These are phyloP conservation scores for Mallotus repandus DNA, from an alignment of 441 rosid genomes.

Conservation along the genomic window DNA sequence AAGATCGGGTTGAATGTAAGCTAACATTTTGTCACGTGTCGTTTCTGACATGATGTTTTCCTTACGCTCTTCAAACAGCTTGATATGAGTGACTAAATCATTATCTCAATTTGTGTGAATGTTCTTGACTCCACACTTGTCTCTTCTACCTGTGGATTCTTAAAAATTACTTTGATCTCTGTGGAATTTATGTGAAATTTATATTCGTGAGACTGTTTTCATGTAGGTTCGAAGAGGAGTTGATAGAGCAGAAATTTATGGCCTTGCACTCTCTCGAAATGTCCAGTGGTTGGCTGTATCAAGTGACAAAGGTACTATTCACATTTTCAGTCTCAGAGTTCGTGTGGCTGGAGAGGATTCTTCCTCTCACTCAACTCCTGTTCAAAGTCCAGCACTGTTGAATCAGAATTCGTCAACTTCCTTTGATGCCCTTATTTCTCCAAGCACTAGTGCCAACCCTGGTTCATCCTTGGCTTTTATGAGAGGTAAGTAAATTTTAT, in stretches of 20 bases:
- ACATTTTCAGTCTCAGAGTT: conserved; percentile 84
- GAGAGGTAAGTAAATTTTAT: conserved; percentile 55
- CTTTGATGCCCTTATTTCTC: conserved; percentile 65
- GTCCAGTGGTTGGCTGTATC: conserved; percentile 90
- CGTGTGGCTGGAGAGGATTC: conserved; percentile 74
- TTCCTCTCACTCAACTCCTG: conserved; percentile 27
- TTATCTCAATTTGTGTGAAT: background rate
- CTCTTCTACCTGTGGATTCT: background rate
- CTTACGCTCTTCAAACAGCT: background rate
- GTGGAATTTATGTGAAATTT: conserved; percentile 5
- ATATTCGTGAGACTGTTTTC: conserved; percentile 19
- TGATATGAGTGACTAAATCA: background rate
- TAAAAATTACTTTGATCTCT: background rate
- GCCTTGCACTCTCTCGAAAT: conserved; percentile 70
- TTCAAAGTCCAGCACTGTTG: conserved; percentile 41
- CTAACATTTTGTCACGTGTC: background rate
- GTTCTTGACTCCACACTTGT: background rate
- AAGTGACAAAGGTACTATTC: conserved; percentile 86
- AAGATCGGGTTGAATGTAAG: background rate
- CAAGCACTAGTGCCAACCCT: conserved; percentile 68
- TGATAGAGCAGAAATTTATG: conserved; percentile 82
- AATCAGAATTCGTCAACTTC: conserved; percentile 68
- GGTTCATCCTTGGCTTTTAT: conserved; percentile 83
- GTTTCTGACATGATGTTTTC: background rate
- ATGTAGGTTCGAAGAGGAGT: conserved; percentile 82